A percentile compares a stretch with the other conserved stretches of the same genome.
Conservation (phyloP, 805 yeast genomes). For the Sugiyamaella smithiae region DNA sequence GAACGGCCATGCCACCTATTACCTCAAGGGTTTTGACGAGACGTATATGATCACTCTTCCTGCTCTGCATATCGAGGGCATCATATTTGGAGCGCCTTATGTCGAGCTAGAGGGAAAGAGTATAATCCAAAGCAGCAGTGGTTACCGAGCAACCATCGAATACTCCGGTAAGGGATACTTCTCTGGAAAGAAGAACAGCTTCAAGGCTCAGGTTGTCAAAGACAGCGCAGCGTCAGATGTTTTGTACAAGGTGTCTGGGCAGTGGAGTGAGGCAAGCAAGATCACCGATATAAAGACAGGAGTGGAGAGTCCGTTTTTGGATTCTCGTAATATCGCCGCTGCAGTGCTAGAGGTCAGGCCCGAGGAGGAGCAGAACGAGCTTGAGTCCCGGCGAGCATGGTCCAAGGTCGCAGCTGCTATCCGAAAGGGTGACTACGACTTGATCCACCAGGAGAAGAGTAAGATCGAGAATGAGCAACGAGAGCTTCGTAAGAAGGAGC, state of each 20-base stretch:
- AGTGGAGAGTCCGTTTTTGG: constrained; percentile 33
- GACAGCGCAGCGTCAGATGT: constrained; percentile 49
- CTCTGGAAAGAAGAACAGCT: constrained; percentile 89
- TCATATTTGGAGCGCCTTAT: constrained; percentile 85
- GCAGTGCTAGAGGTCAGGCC: constrained; percentile 73
- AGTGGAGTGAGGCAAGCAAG: constrained; percentile 81
- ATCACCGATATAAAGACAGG: constrained; percentile 56
- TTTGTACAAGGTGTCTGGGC: constrained; percentile 78
- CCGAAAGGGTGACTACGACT: constrained; percentile 66
- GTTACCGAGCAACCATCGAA: constrained; percentile 69
- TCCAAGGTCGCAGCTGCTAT: constrained; percentile 83
- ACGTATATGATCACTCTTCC: constrained; percentile 84
- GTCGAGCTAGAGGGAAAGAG: constrained; percentile 91
- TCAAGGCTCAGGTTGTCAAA: constrained; percentile 77
- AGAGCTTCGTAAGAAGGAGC: constrained; percentile 71
- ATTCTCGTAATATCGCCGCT: constrained; percentile 40
- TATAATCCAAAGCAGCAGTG: constrained; percentile 78
- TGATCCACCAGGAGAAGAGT: constrained; percentile 72
- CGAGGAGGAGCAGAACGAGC: constrained; percentile 68
- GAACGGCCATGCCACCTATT: constrained; percentile 81
- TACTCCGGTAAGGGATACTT: constrained; percentile 93
- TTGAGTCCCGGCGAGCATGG: constrained; percentile 93
- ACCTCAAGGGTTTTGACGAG: constrained; percentile 47
- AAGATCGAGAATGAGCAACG: constrained; percentile 83
- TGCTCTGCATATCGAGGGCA: constrained; percentile 91